Conservation (phyloP, 2,329 filamentous ascomycete genomes). For the Plectosphaerella sp. region DNA sequence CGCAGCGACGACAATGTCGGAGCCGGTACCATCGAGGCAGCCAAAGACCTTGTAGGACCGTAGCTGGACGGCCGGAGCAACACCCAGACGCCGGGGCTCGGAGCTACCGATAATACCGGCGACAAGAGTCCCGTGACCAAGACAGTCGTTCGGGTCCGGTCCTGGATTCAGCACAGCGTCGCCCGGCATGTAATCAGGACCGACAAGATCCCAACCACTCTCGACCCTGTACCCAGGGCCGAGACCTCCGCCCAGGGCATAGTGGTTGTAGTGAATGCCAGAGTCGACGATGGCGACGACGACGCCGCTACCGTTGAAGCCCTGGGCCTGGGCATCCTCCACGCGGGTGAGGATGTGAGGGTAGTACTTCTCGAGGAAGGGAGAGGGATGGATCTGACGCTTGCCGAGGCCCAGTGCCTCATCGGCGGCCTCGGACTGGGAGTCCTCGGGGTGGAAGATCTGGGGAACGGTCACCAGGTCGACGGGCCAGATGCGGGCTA, state of each 20-base stretch:
- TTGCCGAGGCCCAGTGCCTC: background rate
- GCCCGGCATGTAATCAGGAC: constrained; percentile 14
- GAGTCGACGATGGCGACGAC: background rate
- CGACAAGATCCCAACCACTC: constrained; percentile 15
- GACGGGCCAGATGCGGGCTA: background rate
- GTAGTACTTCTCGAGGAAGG: constrained; percentile 13
- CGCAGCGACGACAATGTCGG: constrained; percentile 35
- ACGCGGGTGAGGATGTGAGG: background rate
- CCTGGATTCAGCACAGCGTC: constrained; percentile 12
- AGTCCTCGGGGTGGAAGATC: background rate
- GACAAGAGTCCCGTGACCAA: constrained; percentile 16
- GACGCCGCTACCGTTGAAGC: background rate
- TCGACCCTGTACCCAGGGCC: constrained; percentile 30
- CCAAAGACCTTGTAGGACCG: constrained; percentile 34
- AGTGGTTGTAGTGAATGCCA: constrained; percentile 35
- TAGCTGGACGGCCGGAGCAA: constrained; percentile 32
- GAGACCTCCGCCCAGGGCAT: constrained; percentile 40
- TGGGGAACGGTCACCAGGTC: background rate
- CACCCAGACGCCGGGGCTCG: constrained; percentile 26
- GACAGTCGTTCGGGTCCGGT: constrained; percentile 13
- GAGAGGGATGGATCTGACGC: background rate
- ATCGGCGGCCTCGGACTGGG: background rate
- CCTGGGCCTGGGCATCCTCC: background rate
- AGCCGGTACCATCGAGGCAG: constrained; percentile 24
- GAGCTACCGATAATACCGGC: constrained; percentile 3